Conservation (phyloP, 1,284 basidiomycete genomes). For the Boletus albobrunnescens region DNA sequence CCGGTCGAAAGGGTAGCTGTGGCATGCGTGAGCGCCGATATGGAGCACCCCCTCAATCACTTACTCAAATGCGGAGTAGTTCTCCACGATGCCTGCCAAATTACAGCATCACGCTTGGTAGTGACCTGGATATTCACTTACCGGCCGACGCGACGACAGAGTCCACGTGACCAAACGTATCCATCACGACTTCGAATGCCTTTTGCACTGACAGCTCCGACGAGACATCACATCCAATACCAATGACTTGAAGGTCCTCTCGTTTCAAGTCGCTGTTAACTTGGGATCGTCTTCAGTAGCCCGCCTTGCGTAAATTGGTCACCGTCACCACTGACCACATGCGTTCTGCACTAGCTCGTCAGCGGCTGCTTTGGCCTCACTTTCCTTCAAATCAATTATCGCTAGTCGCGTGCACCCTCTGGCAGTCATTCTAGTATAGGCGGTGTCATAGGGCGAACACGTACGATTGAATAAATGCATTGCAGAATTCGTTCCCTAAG, state of each 20-base stretch:
- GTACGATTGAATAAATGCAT: conserved; percentile 83
- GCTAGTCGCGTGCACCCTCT: conserved; percentile 82
- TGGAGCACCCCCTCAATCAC: conserved; percentile 2
- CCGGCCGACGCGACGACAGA: conserved; percentile 86
- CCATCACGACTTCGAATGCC: conserved; percentile 64
- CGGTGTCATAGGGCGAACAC: conserved; percentile 27
- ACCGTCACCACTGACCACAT: conserved; percentile 40
- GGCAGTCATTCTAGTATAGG: conserved; percentile 4
- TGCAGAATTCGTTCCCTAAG: conserved; percentile 84
- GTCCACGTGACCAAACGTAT: conserved; percentile 81
- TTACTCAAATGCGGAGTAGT: conserved; percentile 84
- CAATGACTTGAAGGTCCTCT: conserved; percentile 68
- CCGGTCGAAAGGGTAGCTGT: conserved; percentile 78
- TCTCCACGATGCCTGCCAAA: conserved; percentile 78
- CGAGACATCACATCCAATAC: conserved; percentile 85
- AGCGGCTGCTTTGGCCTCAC: conserved; percentile 70
- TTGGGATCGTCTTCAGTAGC: conserved; percentile 41
- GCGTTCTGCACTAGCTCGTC: conserved; percentile 63
- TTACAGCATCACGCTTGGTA: conserved; percentile 2
- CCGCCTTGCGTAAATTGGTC: conserved; percentile 10
- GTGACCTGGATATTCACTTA: conserved; percentile 34
- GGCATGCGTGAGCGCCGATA: conserved; percentile 6
- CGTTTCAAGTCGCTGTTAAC: conserved; percentile 57
- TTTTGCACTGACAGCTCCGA: conserved; percentile 76
- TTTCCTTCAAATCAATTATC: conserved; percentile 79